phyloP scores from a whole-genome alignment of 495 filamentous ascomycete species.

The Penicillium antarcticum region DNA sequence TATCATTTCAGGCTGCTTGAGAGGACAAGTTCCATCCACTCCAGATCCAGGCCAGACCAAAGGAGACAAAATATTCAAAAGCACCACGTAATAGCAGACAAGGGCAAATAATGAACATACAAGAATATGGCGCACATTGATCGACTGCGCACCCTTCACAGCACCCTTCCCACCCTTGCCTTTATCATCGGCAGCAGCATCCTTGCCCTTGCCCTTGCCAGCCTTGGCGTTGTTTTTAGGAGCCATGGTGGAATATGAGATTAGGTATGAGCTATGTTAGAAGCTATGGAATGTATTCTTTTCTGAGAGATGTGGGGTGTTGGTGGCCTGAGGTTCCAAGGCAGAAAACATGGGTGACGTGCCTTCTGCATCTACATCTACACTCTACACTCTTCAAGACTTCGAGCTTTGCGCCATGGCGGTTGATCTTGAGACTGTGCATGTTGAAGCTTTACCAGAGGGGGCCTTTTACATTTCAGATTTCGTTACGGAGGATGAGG shows the following conservation, averaged over 20 bases:
- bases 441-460: slow-evolving; percentile 58
- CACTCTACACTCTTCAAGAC: too few species aligned
- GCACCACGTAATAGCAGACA: neutral
- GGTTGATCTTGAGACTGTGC: slow-evolving; percentile 37
- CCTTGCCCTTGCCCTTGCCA: slow-evolving; percentile 44
- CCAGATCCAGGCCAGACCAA: too few species aligned
- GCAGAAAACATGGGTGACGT: slow-evolving; percentile 7
- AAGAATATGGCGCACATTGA: slow-evolving; percentile 88
- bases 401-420: slow-evolving; percentile 1
- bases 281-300: neutral
- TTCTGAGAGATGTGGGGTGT: slow-evolving; percentile 1
- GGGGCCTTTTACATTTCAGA: slow-evolving; percentile 82
- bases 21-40: too few species aligned
- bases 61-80: neutral
- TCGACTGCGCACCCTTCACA: slow-evolving; percentile 71
- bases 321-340: slow-evolving; percentile 4
- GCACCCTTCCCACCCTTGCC: slow-evolving; percentile 39
- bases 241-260: slow-evolving; percentile 34
- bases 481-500: slow-evolving; percentile 79
- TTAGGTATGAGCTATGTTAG: neutral
- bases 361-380: neutral
- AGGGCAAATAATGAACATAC: slow-evolving; percentile 38
- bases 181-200: slow-evolving; percentile 41
- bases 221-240: slow-evolving; percentile 53
- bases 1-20: neutral